phyloP scores from a whole-genome alignment of 2,329 filamentous ascomycete genomes.

The Pestalotiopsis sp. region DNA sequence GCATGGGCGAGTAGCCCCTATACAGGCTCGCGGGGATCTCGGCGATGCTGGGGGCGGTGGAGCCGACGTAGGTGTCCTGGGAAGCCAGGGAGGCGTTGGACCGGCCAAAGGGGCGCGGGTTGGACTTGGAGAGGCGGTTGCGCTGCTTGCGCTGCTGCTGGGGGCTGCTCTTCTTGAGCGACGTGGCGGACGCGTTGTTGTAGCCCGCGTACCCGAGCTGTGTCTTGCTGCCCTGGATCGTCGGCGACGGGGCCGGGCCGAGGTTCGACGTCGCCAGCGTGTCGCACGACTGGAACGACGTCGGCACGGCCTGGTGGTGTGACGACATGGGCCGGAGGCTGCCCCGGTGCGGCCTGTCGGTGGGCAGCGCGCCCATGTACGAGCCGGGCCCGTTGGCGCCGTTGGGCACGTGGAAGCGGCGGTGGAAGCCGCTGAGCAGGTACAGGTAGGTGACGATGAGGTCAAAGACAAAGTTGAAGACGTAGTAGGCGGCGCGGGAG shows the following conservation, averaged over 20 bases:
- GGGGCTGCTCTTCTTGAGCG: slow-evolving; percentile 9
- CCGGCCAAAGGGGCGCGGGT: background rate
- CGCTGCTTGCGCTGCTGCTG: slow-evolving; percentile 4
- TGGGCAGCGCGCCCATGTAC: slow-evolving; percentile 35
- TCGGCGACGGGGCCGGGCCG: background rate
- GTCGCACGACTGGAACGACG: background rate
- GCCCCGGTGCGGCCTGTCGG: background rate
- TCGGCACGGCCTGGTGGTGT: background rate
- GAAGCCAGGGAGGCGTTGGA: background rate
- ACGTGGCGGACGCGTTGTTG: slow-evolving; percentile 8
- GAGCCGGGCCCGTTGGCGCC: slow-evolving; percentile 47
- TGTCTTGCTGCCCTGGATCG: background rate
- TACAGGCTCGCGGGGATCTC: background rate
- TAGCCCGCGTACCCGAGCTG: background rate
- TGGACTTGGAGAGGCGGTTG: background rate
- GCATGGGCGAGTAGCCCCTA: background rate
- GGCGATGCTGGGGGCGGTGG: background rate
- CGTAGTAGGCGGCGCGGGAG: slow-evolving; percentile 63
- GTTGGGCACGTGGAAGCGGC: slow-evolving; percentile 32
- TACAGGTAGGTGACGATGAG: slow-evolving; percentile 27
- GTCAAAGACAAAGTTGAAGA: slow-evolving; percentile 67
- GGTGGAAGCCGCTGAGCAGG: slow-evolving; percentile 28
- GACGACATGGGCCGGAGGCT: background rate
- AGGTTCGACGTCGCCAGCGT: background rate
- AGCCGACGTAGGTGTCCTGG: slow-evolving; percentile 3